Percentiles rank a stretch among this genome's conserved stretches.
phyloP scores from a whole-genome alignment of 768 basidiomycete genomes.

The Calvatia gigantea region DNA sequence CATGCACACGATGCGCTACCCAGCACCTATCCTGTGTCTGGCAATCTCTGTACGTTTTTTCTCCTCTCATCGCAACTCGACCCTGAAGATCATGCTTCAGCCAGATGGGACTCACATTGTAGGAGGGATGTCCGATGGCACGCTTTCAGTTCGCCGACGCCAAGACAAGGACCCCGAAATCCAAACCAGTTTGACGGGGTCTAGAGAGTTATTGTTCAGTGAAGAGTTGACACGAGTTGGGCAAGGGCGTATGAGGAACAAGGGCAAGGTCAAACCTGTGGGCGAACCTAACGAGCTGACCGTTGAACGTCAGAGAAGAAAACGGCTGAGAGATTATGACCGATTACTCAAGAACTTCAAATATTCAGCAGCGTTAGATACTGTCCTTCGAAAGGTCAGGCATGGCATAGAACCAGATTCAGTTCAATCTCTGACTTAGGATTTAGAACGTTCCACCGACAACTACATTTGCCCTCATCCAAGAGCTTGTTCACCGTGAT shows the following conservation, averaged over 20 bases:
- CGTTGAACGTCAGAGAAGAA: constrained; percentile 68
- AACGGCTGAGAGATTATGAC: constrained; percentile 83
- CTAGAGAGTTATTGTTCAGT: constrained; percentile 7
- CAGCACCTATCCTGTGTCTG: constrained; percentile 85
- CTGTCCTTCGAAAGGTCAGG: constrained; percentile 78
- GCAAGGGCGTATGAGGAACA: constrained; percentile 44
- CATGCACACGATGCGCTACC: constrained; percentile 98
- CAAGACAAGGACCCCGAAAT: constrained; percentile 69
- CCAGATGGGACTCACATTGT: constrained; percentile 96
- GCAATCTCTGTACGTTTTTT: constrained; percentile 76
- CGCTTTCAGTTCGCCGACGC: constrained; percentile 91
- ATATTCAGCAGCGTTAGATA: constrained; percentile 92
- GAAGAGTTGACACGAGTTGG: constrained; percentile 26
- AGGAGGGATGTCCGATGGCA: constrained; percentile 97
- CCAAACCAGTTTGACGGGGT: constrained; percentile 27
- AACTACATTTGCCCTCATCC: constrained; percentile 85
- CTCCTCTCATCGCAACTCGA: neutral
- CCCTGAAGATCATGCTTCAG: constrained; percentile 37
- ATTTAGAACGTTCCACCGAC: constrained; percentile 78
- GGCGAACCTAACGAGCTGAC: constrained; percentile 74
- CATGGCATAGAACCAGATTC: neutral
- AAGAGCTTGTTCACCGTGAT: constrained; percentile 91
- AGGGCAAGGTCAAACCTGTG: constrained; percentile 44
- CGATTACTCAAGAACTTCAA: constrained; percentile 86
- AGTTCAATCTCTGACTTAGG: constrained; percentile 1